Conservation (phyloP, 2,329 filamentous ascomycete genomes). For the Neodidymelliopsis sp. region DNA sequence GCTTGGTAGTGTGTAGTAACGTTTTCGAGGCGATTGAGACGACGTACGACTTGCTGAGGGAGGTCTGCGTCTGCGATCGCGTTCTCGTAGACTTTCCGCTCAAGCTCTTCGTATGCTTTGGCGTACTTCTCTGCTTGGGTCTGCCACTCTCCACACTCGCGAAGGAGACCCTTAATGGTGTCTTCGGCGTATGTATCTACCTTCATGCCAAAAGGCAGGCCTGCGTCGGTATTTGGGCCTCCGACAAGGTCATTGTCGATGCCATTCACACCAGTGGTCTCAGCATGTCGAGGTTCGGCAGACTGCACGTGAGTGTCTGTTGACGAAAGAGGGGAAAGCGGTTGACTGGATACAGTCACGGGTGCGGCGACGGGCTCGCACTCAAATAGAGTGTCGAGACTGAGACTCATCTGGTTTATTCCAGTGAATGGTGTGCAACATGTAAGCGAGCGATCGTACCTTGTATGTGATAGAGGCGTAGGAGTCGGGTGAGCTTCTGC, state of each 20-base stretch:
- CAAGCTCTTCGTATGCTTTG: constrained; percentile 5
- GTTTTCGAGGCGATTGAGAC: constrained; percentile 21
- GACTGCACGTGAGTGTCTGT: background rate
- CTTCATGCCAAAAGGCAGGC: background rate
- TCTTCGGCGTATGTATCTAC: constrained; percentile 3
- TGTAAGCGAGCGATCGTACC: too few relatives aligned
- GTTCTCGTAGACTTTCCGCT: constrained; percentile 8
- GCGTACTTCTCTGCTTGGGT: constrained; percentile 4
- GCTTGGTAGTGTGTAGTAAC: constrained; percentile 16
- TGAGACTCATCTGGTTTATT: constrained; percentile 22
- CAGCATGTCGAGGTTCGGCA: background rate
- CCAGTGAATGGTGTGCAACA: too few relatives aligned
- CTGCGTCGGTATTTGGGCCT: background rate
- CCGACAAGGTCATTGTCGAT: background rate
- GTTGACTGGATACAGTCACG: background rate
- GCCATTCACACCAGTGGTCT: background rate
- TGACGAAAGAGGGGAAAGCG: background rate
- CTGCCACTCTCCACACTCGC: constrained; percentile 14
- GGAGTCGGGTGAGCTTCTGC: too few relatives aligned
- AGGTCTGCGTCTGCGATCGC: background rate
- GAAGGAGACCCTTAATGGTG: constrained; percentile 6
- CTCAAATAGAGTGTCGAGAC: constrained; percentile 13
- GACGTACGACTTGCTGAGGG: constrained; percentile 11
- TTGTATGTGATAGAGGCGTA: too few relatives aligned
- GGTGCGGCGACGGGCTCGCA: background rate